Percentiles rank a stretch among this genome's conserved stretches.
Conservation (phyloP, 495 filamentous ascomycete species). For the Trichoderma gamsii region DNA sequence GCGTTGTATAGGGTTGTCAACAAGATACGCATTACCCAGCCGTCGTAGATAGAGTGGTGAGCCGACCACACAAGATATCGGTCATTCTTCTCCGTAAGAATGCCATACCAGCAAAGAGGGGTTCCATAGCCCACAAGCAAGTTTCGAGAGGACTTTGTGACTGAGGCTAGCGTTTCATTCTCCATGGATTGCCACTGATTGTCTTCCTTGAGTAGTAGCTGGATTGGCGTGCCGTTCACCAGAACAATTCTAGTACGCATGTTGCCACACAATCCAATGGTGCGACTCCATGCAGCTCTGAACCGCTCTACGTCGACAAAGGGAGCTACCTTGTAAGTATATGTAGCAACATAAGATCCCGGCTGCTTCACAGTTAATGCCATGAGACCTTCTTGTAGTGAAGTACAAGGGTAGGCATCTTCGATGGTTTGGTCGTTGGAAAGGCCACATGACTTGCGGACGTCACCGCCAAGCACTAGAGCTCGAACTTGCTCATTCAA, state of each 20-base stretch:
- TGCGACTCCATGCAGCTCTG: conserved; percentile 43
- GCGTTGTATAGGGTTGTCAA: conserved; percentile 1
- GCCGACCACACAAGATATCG: conserved; percentile 19
- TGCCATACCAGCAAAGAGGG: conserved; percentile 4
- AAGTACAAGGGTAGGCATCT: conserved; percentile 42
- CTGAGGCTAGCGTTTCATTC: not conserved
- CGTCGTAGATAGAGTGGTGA: conserved; percentile 13
- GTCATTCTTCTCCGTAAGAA: conserved; percentile 2
- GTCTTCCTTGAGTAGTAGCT: conserved; percentile 21
- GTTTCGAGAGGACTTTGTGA: not conserved
- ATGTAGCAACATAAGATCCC: conserved; percentile 36
- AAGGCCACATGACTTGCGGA: not conserved
- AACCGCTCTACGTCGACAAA: conserved; percentile 38
- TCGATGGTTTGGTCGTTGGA: conserved; percentile 5
- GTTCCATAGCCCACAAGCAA: not conserved
- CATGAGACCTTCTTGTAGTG: conserved; percentile 48
- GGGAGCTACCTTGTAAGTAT: conserved; percentile 37
- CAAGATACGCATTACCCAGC: conserved; percentile 13
- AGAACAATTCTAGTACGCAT: conserved; percentile 49
- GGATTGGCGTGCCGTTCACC: conserved; percentile 19
- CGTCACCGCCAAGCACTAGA: not conserved
- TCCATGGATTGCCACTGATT: not conserved
- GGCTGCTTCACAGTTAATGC: conserved; percentile 36
- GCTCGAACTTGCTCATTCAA: not conserved
- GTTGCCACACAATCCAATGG: conserved; percentile 53